Evolutionary conservation across 768 basidiomycete genomes (phyloP), one percentile per base, ranked within the genome.

Genomic region (Boletus pseudopeckii): DNA sequence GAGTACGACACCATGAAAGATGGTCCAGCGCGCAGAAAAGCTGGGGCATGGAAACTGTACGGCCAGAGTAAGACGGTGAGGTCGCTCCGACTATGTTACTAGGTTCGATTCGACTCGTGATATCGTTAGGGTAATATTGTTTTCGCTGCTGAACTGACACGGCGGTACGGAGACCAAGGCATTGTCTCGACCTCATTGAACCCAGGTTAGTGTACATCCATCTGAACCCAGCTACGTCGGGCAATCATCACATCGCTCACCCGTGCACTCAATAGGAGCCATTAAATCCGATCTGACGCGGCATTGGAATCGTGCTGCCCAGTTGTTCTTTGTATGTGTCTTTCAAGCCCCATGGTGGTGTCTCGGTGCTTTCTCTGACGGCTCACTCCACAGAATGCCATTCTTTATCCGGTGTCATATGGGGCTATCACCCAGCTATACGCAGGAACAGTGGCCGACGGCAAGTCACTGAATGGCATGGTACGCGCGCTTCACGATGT

Each of bases 351-450:
- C n/a, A 15, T 5, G 26, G 26, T 9, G 0, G 1, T 1, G 14
- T 37, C 28, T 15, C 13, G 11, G 14, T 4, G 8, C 11, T n/a
- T 44, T 15, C 1, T 32, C 24, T 58, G 24, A 57, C 20, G 36
- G 18, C 30, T 13, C 30, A 30, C 8, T 17, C 10, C 15, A 14
- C 40, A 67, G 67, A 34, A n/a, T 26, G 0, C 32, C 17, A 32
- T 67, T 3, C 34, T 74, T 1, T 68, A 69, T 37, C 70, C 73
- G 15, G 64, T 69, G 0, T 50, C 69, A 1, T 67, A 70, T 22
- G 80, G 81, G 15, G 78, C 78, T 0, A 59, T 81, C 17, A 81
- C 79, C 2, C 78, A 75, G 48, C 61, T 82, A 0, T 82, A 73
- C 54, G 81, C 78, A 10, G 81, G 77, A 5, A 82, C 80, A 1